Base-by-base conservation (phyloP, 352 stramenopile species). In the Peronospora farinosa region DNA sequence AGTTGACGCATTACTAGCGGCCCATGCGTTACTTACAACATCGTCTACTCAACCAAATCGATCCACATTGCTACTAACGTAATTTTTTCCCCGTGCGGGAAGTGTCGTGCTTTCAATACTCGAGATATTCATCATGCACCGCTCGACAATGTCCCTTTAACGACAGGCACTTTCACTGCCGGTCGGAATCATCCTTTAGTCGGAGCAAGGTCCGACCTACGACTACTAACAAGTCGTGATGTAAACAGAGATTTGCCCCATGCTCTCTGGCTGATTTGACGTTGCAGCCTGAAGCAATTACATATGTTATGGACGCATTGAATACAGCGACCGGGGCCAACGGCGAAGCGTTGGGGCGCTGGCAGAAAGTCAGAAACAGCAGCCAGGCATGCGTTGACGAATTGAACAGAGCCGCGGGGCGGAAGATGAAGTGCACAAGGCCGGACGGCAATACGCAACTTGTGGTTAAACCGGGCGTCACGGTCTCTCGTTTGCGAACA, bases 341-440 rank as follows among this genome's bases (percentile, higher is more conserved):
- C 19, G 3, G 19, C 19, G 19, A 13, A 13, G 2, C 30, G 30
- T 63, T 28, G 38, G 32, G 4, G 39, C 35, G 27, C 28, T 38
- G 28, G 47, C 51, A 62, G 35, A 63, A 63, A 67, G 59, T 54
- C 59, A 53, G 59, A 21, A 19, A 13, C 13, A 15, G 43, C 57
- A 53, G 40, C 47, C 43, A 60, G 58, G 43, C 47, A 19, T 61
- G 50, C 52, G 31, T 44, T 44, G 49, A 53, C 42, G 43, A 41
- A 46, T 35, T 43, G 52, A 43, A 67, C 54, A 67, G 54, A 67
- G 37, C 45, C 59, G 48, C 36, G 48, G 49, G 59, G 48, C 40
- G 59, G 48, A 67, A 64, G 49, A 67, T 59, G 35, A 67, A 62
- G n/a, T 56, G 48, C 54, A 44, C 54, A 67, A 51, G 43, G 54